Evolutionary conservation across 345 rosid genomes (phyloP).

Genomic region (Brassica rapa): DNA sequence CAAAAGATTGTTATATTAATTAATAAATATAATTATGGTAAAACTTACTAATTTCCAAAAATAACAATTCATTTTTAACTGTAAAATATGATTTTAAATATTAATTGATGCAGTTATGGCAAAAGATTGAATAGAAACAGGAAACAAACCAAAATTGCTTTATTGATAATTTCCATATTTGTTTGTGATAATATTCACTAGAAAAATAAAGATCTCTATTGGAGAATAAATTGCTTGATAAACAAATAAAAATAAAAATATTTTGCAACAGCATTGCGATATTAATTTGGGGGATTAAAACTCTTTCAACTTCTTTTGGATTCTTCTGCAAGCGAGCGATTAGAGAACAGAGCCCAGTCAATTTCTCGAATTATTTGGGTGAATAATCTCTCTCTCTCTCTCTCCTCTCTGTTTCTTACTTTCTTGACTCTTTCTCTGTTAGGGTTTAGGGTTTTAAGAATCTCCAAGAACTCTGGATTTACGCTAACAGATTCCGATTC

Average conservation of each 20-base stretch:
- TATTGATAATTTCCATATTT: not conserved
- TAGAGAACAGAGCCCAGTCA: slow-evolving; percentile 4
- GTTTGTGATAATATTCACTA: not conserved
- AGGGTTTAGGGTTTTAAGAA: slow-evolving; percentile 40
- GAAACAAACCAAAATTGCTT: not conserved
- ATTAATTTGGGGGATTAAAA: slow-evolving; percentile 2
- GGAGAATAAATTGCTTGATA: not conserved
- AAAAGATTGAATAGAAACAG: not conserved
- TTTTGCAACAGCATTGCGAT: slow-evolving; percentile 5
- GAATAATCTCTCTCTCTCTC: slow-evolving; percentile 19
- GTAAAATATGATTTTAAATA: not conserved
- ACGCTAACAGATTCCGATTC: slow-evolving; percentile 15
- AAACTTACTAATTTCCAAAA: not conserved
- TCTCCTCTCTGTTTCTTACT: slow-evolving; percentile 13
- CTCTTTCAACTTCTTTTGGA: not conserved
- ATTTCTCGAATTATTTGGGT: slow-evolving; percentile 22
- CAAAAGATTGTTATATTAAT: not conserved
- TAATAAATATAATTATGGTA: not conserved
- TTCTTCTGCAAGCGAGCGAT: slow-evolving; percentile 13
- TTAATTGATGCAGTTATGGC: not conserved
- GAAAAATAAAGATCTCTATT: not conserved
- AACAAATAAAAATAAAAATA: not conserved
- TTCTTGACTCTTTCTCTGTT: not conserved
- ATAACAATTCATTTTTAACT: not conserved
- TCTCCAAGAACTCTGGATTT: slow-evolving; percentile 28